These are phyloP conservation scores for Chlamydomonas asymmetrica DNA, from an alignment of 139 green algal genomes.

Conservation along the genomic window DNA sequence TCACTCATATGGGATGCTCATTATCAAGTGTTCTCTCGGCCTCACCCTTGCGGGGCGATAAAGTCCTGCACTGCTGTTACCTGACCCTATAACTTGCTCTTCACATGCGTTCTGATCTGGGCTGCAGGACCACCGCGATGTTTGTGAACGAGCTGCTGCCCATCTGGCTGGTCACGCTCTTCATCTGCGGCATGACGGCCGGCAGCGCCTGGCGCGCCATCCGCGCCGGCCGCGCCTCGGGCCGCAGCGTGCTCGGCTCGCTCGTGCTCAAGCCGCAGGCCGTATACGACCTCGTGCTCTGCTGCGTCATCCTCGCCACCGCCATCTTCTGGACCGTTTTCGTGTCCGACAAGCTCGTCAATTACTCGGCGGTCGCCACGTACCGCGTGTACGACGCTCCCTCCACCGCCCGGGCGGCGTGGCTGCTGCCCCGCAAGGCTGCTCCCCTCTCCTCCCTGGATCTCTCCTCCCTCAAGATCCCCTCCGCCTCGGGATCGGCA, in stretches of 20 bases:
- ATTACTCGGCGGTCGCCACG: conserved; percentile 12
- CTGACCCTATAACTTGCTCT: too few species aligned
- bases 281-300: too few species aligned
- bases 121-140: background rate
- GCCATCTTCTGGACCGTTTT: conserved; percentile 27
- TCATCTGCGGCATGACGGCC: conserved; percentile 1
- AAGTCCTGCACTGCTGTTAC: too few species aligned
- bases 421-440: conserved; percentile 15
- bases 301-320: conserved; percentile 13
- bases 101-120: too few species aligned
- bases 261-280: background rate
- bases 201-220: too few species aligned
- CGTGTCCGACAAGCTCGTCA: conserved; percentile 1
- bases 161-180: conserved; percentile 10
- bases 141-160: conserved; percentile 26
- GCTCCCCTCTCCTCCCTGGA: too few species aligned
- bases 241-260: background rate
- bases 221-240: background rate
- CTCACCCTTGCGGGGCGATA: too few species aligned
- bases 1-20: too few species aligned
- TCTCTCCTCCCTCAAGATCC: too few species aligned
- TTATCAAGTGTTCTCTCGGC: too few species aligned
- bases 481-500: too few species aligned
- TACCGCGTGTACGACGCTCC: conserved; percentile 43
- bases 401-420: conserved; percentile 16